Percentiles rank a stretch among this genome's conserved stretches.
Evolutionary conservation across 2,329 filamentous ascomycete genomes (phyloP).

Genomic region (Sarocladium oryzae): DNA sequence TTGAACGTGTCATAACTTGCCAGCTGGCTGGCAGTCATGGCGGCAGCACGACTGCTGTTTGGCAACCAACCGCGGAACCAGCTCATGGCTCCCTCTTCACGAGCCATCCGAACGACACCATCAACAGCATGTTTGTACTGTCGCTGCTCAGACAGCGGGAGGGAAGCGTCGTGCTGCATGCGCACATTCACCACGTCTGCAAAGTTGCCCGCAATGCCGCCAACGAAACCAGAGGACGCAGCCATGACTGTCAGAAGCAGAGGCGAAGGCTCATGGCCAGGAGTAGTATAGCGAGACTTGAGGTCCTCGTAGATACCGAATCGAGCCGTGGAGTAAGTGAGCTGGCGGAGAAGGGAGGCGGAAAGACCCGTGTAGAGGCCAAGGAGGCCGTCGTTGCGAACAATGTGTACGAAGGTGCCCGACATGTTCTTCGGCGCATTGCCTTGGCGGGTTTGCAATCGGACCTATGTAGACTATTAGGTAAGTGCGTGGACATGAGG

Average conservation of each 20-base stretch:
- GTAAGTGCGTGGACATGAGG: no score
- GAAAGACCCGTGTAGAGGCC: constrained; percentile 90
- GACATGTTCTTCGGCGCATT: constrained; percentile 75
- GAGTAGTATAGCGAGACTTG: constrained; percentile 55
- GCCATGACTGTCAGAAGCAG: constrained; percentile 77
- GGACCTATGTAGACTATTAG: constrained; percentile 69
- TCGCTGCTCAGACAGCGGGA: constrained; percentile 65
- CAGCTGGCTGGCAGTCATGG: constrained; percentile 82
- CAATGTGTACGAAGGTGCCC: constrained; percentile 77
- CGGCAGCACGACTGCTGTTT: constrained; percentile 72
- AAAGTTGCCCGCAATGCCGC: constrained; percentile 80
- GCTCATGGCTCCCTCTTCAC: constrained; percentile 68
- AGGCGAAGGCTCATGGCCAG: constrained; percentile 54
- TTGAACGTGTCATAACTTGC: constrained; percentile 84
- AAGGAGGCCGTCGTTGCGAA: constrained; percentile 65
- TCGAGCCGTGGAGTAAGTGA: constrained; percentile 92
- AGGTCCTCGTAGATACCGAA: constrained; percentile 96
- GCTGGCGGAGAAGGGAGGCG: constrained; percentile 84
- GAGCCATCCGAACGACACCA: constrained; percentile 79
- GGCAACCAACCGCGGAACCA: constrained; percentile 83
- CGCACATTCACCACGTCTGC: constrained; percentile 96
- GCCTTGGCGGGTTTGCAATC: constrained; percentile 75
- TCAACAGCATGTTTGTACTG: constrained; percentile 89
- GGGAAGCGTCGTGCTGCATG: constrained; percentile 88
- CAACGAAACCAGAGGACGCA: constrained; percentile 75